Conservation (phyloP, 78 protist species). For the Mantamonas sphyraenae region DNA sequence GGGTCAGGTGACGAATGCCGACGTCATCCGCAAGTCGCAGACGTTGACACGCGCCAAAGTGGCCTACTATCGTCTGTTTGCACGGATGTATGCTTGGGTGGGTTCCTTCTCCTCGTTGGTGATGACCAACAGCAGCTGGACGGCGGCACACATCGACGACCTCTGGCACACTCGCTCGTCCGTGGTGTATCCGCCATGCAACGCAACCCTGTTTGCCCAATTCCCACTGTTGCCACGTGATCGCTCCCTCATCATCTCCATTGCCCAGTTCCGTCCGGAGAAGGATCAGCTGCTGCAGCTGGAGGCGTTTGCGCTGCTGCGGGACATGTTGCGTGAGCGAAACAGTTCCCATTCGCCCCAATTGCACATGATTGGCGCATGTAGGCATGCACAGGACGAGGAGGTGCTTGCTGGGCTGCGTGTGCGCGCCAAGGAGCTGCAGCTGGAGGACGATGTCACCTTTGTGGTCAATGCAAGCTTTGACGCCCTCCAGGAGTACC, state of each 20-base stretch:
- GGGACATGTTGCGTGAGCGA: background rate
- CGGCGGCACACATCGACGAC: slow-evolving; percentile 44
- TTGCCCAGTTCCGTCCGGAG: slow-evolving; percentile 82
- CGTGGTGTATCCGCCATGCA: slow-evolving; percentile 82
- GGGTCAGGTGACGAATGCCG: too few relatives aligned
- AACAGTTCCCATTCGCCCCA: background rate
- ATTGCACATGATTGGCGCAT: slow-evolving; percentile 31
- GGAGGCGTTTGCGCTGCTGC: slow-evolving; percentile 15
- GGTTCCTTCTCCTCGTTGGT: too few relatives aligned
- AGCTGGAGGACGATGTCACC: background rate
- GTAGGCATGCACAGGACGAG: slow-evolving; percentile 42
- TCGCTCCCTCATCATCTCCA: slow-evolving; percentile 25
- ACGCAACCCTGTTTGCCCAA: slow-evolving; percentile 8
- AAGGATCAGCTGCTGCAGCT: slow-evolving; percentile 70
- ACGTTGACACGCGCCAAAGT: background rate
- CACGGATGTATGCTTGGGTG: background rate
- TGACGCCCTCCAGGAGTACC: background rate
- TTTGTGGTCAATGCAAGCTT: slow-evolving; percentile 12
- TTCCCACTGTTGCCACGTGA: slow-evolving; percentile 1
- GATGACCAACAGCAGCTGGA: slow-evolving; percentile 87
- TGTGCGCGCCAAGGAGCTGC: slow-evolving; percentile 6
- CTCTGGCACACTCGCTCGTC: slow-evolving; percentile 17
- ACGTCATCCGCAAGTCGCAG: background rate
- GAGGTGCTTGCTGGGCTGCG: slow-evolving; percentile 19
- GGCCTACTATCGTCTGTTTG: background rate